Percentiles rank a stretch among this genome's conserved stretches.
Conservation (phyloP, 371 early-diverging fungal genomes). For the Mortierella sp. region DNA sequence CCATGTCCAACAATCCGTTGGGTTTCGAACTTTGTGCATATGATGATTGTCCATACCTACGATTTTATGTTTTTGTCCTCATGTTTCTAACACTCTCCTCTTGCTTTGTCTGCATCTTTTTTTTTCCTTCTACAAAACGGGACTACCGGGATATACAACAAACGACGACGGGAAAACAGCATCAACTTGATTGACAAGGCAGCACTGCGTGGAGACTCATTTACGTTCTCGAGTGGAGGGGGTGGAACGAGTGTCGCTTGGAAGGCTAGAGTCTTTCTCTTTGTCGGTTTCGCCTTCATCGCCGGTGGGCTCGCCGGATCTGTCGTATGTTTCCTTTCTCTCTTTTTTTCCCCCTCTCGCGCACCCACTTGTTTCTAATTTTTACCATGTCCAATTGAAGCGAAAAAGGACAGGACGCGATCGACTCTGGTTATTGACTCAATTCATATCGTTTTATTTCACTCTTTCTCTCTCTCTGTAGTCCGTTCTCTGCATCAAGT, state of each 20-base stretch:
- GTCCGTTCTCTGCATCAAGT: conserved; percentile 78
- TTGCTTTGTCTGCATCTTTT: background rate
- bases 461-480: background rate
- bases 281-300: conserved; percentile 81
- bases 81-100: background rate
- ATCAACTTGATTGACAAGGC: conserved; percentile 66
- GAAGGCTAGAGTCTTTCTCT: conserved; percentile 77
- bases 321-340: conserved; percentile 62
- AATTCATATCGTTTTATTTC: background rate
- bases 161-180: conserved; percentile 24
- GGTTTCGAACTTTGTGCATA: conserved; percentile 2
- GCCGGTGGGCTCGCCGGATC: conserved; percentile 82
- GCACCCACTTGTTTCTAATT: background rate
- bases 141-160: background rate
- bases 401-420: background rate
- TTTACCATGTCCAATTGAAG: background rate
- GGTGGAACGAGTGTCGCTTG: conserved; percentile 58
- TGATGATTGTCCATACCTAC: background rate
- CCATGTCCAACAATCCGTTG: background rate
- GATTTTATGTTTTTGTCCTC: no score
- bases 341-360: background rate
- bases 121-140: background rate
- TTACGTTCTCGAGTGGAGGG: conserved; percentile 35
- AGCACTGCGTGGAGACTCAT: conserved; percentile 41
- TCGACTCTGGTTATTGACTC: background rate